A percentile compares a stretch with the other conserved stretches of the same genome.
Evolutionary conservation across 2,329 filamentous ascomycete genomes (phyloP).

Genomic region (Microsporum ferrugineum): DNA sequence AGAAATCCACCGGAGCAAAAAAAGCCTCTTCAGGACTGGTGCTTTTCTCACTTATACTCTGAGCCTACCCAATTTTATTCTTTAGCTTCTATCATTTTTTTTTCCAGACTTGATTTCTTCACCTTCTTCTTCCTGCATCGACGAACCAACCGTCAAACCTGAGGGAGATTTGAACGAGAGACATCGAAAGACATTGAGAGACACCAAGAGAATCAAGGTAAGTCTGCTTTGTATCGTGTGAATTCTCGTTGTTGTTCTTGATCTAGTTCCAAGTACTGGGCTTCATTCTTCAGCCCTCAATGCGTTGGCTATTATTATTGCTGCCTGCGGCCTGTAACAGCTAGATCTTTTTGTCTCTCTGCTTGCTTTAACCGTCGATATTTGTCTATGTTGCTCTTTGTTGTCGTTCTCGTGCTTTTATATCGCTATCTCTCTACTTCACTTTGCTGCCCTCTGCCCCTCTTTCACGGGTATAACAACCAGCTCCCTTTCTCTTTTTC

Average conservation of each 20-base stretch:
- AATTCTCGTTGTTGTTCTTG: background rate
- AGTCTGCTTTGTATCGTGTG: background rate
- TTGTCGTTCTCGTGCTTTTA: background rate
- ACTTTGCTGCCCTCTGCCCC: background rate
- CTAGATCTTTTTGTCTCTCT: background rate
- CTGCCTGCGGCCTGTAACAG: background rate
- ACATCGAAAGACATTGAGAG: background rate
- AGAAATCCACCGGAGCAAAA: constrained; percentile 1
- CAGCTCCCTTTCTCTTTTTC: too few relatives aligned
- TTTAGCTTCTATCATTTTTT: background rate
- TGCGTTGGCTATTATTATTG: background rate
- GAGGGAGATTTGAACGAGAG: background rate
- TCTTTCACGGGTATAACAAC: background rate
- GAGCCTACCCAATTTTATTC: background rate
- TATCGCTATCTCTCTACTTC: background rate
- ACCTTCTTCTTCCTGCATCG: background rate
- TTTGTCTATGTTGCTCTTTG: background rate
- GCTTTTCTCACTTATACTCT: background rate
- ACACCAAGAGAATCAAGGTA: background rate
- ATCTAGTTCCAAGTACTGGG: background rate
- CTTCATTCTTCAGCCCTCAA: background rate
- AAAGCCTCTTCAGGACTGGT: background rate
- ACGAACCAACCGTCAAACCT: background rate
- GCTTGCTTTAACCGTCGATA: background rate
- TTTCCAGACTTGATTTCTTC: background rate